Conservation (phyloP, 2,329 filamentous ascomycete species). For the Aspergillus jensenii region DNA sequence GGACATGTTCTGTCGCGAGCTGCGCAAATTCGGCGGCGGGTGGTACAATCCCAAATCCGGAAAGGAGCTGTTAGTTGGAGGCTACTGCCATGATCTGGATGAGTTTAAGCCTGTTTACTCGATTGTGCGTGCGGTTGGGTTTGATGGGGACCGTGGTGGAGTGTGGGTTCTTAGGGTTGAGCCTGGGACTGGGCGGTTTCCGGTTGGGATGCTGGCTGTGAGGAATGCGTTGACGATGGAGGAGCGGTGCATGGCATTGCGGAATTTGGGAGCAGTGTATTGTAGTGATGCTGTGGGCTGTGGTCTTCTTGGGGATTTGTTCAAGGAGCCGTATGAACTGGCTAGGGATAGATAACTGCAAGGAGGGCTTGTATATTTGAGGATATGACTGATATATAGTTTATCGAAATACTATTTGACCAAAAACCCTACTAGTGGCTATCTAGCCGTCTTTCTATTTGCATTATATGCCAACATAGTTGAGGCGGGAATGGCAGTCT, state of each 20-base stretch:
- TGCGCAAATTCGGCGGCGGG: slow-evolving; percentile 1
- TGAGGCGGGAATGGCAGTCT: too few relatives aligned
- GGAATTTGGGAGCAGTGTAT: not conserved
- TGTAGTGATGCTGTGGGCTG: not conserved
- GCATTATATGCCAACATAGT: too few relatives aligned
- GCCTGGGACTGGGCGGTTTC: not conserved
- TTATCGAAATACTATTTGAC: too few relatives aligned
- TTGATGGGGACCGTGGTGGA: not conserved
- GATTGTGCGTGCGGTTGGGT: slow-evolving; percentile 1
- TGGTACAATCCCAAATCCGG: not conserved
- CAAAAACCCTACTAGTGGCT: too few relatives aligned
- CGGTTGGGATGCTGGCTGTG: not conserved
- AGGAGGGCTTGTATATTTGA: too few relatives aligned
- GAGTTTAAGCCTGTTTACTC: not conserved
- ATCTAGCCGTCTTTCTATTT: too few relatives aligned
- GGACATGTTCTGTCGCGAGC: not conserved
- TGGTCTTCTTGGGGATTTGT: not conserved
- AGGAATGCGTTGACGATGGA: slow-evolving; percentile 9
- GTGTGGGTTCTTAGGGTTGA: slow-evolving; percentile 1
- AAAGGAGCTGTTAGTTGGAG: not conserved
- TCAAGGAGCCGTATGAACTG: not conserved
- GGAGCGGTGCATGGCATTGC: not conserved
- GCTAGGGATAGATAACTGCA: not conserved
- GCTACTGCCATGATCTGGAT: not conserved
- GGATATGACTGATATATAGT: too few relatives aligned